These are phyloP conservation scores for Madurella fahalii DNA, from an alignment of 2,329 filamentous ascomycete species.

Conservation along the genomic window DNA sequence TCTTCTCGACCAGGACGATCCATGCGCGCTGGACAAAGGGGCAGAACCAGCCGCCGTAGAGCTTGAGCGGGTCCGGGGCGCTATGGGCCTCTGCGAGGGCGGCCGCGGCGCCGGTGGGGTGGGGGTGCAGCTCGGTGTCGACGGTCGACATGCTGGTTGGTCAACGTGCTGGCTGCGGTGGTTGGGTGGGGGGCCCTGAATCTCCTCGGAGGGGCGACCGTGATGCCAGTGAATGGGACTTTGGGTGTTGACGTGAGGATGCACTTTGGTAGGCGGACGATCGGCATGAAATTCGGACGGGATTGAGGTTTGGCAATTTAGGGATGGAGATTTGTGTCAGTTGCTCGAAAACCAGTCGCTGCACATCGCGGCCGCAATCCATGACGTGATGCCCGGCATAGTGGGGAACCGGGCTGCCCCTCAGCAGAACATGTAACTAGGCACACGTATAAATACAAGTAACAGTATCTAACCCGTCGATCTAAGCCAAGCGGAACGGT, in stretches of 20 bases:
- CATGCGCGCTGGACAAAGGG: conserved; percentile 67
- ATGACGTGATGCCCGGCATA: not conserved
- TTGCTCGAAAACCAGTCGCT: too few relatives aligned
- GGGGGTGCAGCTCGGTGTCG: conserved; percentile 45
- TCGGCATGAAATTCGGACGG: too few relatives aligned
- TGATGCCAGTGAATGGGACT: too few relatives aligned
- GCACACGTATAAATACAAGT: too few relatives aligned
- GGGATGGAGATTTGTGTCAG: too few relatives aligned
- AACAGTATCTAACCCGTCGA: too few relatives aligned
- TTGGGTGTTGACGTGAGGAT: too few relatives aligned
- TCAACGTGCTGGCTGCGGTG: not conserved
- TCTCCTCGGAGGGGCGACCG: too few relatives aligned
- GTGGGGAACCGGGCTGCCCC: not conserved
- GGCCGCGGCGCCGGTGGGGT: conserved; percentile 48
- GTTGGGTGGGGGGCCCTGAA: not conserved
- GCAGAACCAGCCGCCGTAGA: conserved; percentile 75
- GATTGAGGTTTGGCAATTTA: too few relatives aligned
- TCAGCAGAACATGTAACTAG: too few relatives aligned
- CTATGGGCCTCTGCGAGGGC: conserved; percentile 43
- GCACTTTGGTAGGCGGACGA: too few relatives aligned
- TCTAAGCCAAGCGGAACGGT: too few relatives aligned
- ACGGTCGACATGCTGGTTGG: conserved; percentile 38
- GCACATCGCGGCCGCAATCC: not conserved
- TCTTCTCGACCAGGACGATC: conserved; percentile 70
- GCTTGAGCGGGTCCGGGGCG: conserved; percentile 51